phyloP scores from a whole-genome alignment of 805 yeast genomes.

The Kodamaea sagamina region DNA sequence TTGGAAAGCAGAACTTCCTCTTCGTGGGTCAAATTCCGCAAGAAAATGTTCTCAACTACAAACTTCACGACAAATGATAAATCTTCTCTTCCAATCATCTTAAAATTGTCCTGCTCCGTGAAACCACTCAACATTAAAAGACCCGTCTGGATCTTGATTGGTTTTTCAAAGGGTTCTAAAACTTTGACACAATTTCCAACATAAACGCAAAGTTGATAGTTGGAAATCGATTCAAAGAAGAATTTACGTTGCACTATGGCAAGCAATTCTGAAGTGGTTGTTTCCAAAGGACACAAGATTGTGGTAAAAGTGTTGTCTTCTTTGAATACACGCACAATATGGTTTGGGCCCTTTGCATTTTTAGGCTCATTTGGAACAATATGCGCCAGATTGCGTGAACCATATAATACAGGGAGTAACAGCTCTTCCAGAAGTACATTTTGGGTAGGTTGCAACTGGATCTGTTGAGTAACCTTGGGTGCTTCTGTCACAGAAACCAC shows the following conservation, averaged over 20 bases:
- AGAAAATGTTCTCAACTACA: constrained; percentile 62
- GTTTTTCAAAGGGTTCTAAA: constrained; percentile 69
- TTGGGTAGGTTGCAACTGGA: not conserved
- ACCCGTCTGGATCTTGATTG: constrained; percentile 74
- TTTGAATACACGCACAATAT: constrained; percentile 71
- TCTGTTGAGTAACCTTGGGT: not conserved
- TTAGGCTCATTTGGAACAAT: constrained; percentile 16
- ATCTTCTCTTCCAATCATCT: constrained; percentile 81
- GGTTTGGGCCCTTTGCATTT: constrained; percentile 35
- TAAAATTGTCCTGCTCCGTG: constrained; percentile 70
- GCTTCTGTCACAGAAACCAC: not conserved
- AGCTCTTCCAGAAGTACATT: constrained; percentile 2
- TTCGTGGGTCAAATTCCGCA: constrained; percentile 62
- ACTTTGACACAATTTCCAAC: constrained; percentile 78
- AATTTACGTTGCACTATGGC: constrained; percentile 75
- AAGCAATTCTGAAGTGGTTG: constrained; percentile 74
- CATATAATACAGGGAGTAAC: constrained; percentile 37
- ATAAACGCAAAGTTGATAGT: constrained; percentile 71
- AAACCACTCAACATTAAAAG: constrained; percentile 77
- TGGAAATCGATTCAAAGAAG: constrained; percentile 66
- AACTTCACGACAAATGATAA: constrained; percentile 80
- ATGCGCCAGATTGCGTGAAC: constrained; percentile 26
- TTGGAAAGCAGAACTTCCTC: constrained; percentile 67
- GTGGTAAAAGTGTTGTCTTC: constrained; percentile 86
- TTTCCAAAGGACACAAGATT: constrained; percentile 73